These are phyloP conservation scores for Alternaria sp. DNA, from an alignment of 2,329 filamentous ascomycete species.

Conservation along the genomic window DNA sequence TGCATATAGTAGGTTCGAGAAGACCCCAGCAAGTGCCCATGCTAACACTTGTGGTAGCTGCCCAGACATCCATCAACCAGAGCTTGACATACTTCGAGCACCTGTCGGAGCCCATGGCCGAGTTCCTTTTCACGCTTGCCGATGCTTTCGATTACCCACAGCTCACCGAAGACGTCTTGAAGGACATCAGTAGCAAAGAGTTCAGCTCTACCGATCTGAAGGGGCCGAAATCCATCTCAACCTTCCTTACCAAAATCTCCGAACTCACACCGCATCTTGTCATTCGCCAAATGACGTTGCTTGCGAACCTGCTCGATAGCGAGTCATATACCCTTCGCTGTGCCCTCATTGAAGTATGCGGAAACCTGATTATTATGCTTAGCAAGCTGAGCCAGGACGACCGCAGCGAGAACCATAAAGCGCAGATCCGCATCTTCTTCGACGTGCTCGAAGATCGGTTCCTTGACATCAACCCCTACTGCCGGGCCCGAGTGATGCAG, in stretches of 20 bases:
- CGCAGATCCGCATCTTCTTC: slow-evolving; percentile 95
- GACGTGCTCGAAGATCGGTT: slow-evolving; percentile 96
- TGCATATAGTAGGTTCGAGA: slow-evolving; percentile 77
- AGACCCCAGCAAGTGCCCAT: neutral
- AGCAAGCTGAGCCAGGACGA: slow-evolving; percentile 82
- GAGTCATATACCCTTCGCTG: slow-evolving; percentile 96
- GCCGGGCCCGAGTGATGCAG: slow-evolving; percentile 87
- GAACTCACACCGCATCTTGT: slow-evolving; percentile 90
- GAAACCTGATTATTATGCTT: slow-evolving; percentile 90
- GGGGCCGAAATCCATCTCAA: slow-evolving; percentile 94
- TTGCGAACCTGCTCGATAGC: slow-evolving; percentile 94
- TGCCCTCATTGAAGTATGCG: slow-evolving; percentile 94
- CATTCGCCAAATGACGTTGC: slow-evolving; percentile 95
- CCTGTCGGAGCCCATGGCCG: slow-evolving; percentile 98
- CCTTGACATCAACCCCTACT: slow-evolving; percentile 95
- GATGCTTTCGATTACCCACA: slow-evolving; percentile 99
- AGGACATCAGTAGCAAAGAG: slow-evolving; percentile 95
- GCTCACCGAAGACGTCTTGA: slow-evolving; percentile 88
- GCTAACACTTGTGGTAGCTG: slow-evolving; percentile 64
- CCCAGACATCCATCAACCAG: slow-evolving; percentile 97
- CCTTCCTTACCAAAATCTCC: slow-evolving; percentile 91
- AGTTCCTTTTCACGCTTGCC: slow-evolving; percentile 93
- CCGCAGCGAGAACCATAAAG: slow-evolving; percentile 89
- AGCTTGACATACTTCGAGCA: slow-evolving; percentile 99
- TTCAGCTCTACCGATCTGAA: slow-evolving; percentile 97